Base-by-base conservation (phyloP, 768 basidiomycete species). In the Kwoniella dejecticola region DNA sequence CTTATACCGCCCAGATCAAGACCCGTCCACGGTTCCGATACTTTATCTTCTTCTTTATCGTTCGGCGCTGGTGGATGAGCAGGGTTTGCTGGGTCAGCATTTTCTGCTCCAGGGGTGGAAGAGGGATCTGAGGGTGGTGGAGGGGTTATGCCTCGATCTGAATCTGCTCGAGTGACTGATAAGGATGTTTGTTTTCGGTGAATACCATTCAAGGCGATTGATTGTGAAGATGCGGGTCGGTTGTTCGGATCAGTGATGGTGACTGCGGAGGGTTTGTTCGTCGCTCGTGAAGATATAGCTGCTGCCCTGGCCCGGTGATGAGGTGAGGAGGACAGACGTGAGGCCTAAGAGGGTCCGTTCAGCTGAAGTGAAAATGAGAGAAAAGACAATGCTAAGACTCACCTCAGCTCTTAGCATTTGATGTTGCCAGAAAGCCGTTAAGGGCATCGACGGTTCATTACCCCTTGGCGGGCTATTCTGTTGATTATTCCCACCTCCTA, bases 221-320 rank as follows among this genome's bases (percentile, higher is more conserved):
- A 62, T 54, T 82, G 81, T 68, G 71, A 72, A 48, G 77, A 72
- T 26, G 69, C 59, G 7, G 72, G 69, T 17, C 70, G 78, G 58
- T 72, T 74, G 61, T 91, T 94, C 19, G 94, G 93, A 78, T 97
- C 91, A 60, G 89, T 88, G 78, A 95, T 97, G 45, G 90, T 86
- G 63, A 96, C 89, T 40, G 91, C 90, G 29, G 89, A 85, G 80
- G 91, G 94, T 41, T 89, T 82, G 57, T 73, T 72, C 33, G 89
- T 85, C 15, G 88, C 89, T 47, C 96, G 86, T 19, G 90, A 89
- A 33, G 92, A 90, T 84, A 97, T 88, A 50, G 93, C 93, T 62
- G 89, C 94, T n/a, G 91, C 89, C 48, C 94, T 85, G 12, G 96
- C 96, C 55, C 95, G 88, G 75, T 96, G 93, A 77, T 97, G 93